Percentiles rank a stretch among this genome's conserved stretches.
phyloP scores from a whole-genome alignment of 495 filamentous ascomycete genomes.

The Penicillium psychrofluorescens region DNA sequence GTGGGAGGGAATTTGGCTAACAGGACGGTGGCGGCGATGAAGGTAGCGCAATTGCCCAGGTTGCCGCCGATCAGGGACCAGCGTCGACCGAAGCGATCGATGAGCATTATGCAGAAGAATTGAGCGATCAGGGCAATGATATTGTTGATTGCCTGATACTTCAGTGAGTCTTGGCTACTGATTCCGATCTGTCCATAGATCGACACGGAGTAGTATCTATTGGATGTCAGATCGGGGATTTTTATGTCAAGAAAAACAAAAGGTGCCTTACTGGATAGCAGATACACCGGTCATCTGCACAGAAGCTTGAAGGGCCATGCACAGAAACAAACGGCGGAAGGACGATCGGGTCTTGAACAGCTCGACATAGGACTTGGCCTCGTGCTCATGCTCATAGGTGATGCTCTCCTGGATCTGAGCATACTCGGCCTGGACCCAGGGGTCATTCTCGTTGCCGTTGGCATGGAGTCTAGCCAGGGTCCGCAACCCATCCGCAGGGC shows the following conservation, averaged over 20 bases:
- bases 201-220: conserved; percentile 55
- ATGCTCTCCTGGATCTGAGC: conserved; percentile 35
- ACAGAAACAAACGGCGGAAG: conserved; percentile 63
- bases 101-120: conserved; percentile 57
- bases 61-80: conserved; percentile 61
- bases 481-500: conserved; percentile 39
- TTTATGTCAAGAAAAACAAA: background rate
- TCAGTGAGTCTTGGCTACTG: conserved; percentile 50
- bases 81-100: conserved; percentile 59
- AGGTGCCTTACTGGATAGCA: conserved; percentile 49
- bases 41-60: conserved; percentile 54
- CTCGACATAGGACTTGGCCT: conserved; percentile 61
- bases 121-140: conserved; percentile 60
- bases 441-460: conserved; percentile 33
- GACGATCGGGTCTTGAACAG: conserved; percentile 56
- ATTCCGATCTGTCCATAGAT: conserved; percentile 67
- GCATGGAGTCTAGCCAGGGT: conserved; percentile 45
- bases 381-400: conserved; percentile 46
- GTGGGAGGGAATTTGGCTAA: conserved; percentile 49
- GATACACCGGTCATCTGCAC: conserved; percentile 69
- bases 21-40: conserved; percentile 40
- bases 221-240: background rate
- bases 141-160: conserved; percentile 66
- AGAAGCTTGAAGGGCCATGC: conserved; percentile 58
- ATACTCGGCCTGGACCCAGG: conserved; percentile 39